A percentile compares a stretch with the other conserved stretches of the same genome.
These are phyloP conservation scores for Auriscalpium microsporum DNA, from an alignment of 768 basidiomycete species.

Conservation along the genomic window DNA sequence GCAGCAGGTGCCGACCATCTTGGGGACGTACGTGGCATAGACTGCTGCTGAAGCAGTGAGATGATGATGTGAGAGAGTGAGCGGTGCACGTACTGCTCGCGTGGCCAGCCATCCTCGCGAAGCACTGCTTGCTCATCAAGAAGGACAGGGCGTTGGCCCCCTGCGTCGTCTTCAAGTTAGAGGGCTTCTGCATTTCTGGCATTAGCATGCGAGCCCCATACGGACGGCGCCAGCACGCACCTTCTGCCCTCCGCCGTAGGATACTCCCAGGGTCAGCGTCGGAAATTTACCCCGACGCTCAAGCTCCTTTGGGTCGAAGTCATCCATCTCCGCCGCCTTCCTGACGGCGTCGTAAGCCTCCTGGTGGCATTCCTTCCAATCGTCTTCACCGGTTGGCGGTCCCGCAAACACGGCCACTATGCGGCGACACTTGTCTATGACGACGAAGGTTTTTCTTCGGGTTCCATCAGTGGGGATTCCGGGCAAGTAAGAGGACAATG, in stretches of 20 bases:
- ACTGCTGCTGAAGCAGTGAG: neutral
- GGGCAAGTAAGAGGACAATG: neutral
- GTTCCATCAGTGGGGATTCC: neutral
- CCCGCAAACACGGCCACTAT: neutral
- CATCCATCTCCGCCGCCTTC: neutral
- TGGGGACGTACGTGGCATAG: neutral
- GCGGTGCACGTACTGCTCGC: neutral
- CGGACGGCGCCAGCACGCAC: neutral
- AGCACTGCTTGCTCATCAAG: too few species aligned
- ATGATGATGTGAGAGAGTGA: neutral
- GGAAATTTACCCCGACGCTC: too few species aligned
- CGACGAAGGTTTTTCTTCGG: neutral
- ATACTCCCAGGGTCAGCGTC: slow-evolving; percentile 17
- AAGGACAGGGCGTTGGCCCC: neutral
- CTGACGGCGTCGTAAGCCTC: neutral
- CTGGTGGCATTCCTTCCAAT: neutral
- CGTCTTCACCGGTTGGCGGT: too few species aligned
- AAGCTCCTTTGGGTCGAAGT: slow-evolving; percentile 11
- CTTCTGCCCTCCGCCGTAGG: slow-evolving; percentile 24
- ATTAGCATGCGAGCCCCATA: neutral
- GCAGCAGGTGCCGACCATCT: neutral
- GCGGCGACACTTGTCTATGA: neutral
- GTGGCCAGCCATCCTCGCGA: neutral
- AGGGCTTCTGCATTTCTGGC: neutral
- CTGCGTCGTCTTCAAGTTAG: neutral